Evolutionary conservation across 495 filamentous ascomycete genomes (phyloP).

Genomic region (Aspergillus asperescens): DNA sequence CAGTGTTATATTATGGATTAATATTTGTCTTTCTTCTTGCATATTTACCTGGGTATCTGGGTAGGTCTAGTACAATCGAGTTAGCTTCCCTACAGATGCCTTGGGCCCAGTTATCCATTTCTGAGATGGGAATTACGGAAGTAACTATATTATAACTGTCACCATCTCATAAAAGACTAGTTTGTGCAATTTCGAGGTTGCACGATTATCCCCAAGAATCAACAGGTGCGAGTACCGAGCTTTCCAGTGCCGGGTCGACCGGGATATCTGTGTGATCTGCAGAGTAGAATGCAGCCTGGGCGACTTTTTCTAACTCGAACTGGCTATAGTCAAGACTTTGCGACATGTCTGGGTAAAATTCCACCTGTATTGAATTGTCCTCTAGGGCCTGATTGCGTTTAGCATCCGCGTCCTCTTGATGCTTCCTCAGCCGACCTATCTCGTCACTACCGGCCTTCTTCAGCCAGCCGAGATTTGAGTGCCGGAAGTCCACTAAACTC

Average conservation of each 20-base stretch:
- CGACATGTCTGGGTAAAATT: constrained; percentile 22
- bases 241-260: constrained; percentile 47
- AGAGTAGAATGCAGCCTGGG: constrained; percentile 20
- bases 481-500: constrained; percentile 74
- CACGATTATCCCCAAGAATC: constrained; percentile 1
- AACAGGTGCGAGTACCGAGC: constrained; percentile 11
- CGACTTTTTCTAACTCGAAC: constrained; percentile 21
- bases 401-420: constrained; percentile 46
- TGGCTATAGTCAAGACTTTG: constrained; percentile 25
- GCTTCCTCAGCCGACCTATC: constrained; percentile 42
- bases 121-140: not conserved
- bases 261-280: constrained; percentile 35
- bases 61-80: not conserved
- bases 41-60: too few relatives aligned
- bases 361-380: constrained; percentile 34
- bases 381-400: constrained; percentile 38
- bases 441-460: constrained; percentile 50
- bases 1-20: not conserved
- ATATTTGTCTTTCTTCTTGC: too few relatives aligned
- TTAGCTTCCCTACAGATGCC: not conserved
- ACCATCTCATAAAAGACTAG: not conserved
- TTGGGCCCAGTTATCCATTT: too few relatives aligned
- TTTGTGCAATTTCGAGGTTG: not conserved
- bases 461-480: constrained; percentile 77
- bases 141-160: not conserved